These are phyloP conservation scores for Pleurotus tuoliensis DNA, from an alignment of 768 basidiomycete species.

Conservation along the genomic window DNA sequence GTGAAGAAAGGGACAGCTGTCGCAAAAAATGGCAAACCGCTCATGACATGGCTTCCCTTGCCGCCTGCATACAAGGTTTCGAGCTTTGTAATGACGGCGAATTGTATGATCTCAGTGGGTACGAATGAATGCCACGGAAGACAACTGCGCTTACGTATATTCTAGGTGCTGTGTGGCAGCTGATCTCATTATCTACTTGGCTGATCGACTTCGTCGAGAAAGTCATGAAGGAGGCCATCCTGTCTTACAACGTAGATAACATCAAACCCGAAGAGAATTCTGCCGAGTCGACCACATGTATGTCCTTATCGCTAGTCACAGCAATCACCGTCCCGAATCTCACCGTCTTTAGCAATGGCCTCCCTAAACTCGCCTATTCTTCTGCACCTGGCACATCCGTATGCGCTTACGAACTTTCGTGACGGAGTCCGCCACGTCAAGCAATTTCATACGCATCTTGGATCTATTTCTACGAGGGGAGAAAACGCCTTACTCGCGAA, in stretches of 20 bases:
- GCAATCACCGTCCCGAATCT: constrained; percentile 9
- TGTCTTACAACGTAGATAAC: constrained; percentile 24
- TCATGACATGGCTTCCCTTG: constrained; percentile 63
- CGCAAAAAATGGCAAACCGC: constrained; percentile 52
- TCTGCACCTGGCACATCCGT: constrained; percentile 62
- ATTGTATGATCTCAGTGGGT: constrained; percentile 59
- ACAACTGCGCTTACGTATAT: background rate
- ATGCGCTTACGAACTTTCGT: constrained; percentile 47
- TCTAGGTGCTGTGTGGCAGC: constrained; percentile 65
- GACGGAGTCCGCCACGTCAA: constrained; percentile 53
- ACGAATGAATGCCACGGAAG: background rate
- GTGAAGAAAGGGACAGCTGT: constrained; percentile 33
- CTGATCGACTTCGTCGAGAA: constrained; percentile 56
- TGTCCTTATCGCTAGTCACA: background rate
- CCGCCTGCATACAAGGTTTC: constrained; percentile 59
- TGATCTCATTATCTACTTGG: constrained; percentile 63
- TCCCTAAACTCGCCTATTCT: constrained; percentile 34
- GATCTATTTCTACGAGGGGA: constrained; percentile 47
- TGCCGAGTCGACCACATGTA: background rate
- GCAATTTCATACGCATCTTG: constrained; percentile 51
- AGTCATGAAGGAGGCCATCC: constrained; percentile 53
- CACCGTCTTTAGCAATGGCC: constrained; percentile 9
- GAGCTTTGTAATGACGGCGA: constrained; percentile 61
- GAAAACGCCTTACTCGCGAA: constrained; percentile 65
- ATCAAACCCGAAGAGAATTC: constrained; percentile 6